Evolutionary conservation across 805 yeast genomes (phyloP).

Genomic region (Wickerhamiella cacticola): DNA sequence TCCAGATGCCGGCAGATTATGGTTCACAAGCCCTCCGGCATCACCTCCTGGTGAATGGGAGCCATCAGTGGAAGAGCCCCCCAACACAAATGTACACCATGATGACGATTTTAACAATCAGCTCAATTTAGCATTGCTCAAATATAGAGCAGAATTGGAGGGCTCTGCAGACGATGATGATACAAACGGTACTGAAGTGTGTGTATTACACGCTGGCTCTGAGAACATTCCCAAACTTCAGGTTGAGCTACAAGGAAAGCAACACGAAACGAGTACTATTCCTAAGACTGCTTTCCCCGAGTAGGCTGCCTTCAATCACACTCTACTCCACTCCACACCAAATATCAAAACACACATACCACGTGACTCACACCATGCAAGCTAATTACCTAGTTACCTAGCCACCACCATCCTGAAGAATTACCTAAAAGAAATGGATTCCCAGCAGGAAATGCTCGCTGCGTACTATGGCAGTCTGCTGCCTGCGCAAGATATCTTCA

Average conservation of each 20-base stretch:
- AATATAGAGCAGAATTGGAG: conserved; percentile 3
- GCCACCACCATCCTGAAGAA: too few relatives aligned
- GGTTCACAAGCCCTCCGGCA: conserved; percentile 23
- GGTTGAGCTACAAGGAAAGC: neutral
- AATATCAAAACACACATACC: too few relatives aligned
- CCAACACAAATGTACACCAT: conserved; percentile 18
- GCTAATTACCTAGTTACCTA: neutral
- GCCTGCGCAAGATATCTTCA: conserved; percentile 70
- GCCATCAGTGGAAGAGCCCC: conserved; percentile 19
- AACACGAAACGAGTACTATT: neutral
- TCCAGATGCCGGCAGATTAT: conserved; percentile 21
- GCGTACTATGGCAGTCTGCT: conserved; percentile 34
- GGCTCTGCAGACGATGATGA: neutral
- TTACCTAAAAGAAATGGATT: neutral
- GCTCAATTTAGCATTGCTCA: conserved; percentile 16
- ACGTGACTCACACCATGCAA: neutral
- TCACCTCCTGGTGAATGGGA: conserved; percentile 24
- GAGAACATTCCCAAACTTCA: conserved; percentile 4
- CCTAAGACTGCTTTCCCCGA: conserved; percentile 4
- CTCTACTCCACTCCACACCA: too few relatives aligned
- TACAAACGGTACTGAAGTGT: neutral
- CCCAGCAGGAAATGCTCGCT: conserved; percentile 11
- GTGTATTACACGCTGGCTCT: conserved; percentile 9
- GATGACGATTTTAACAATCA: conserved; percentile 19
- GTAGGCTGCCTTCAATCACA: too few relatives aligned